Base-by-base conservation (phyloP, 1,284 basidiomycete genomes). In the Ustilago cynodontis region DNA sequence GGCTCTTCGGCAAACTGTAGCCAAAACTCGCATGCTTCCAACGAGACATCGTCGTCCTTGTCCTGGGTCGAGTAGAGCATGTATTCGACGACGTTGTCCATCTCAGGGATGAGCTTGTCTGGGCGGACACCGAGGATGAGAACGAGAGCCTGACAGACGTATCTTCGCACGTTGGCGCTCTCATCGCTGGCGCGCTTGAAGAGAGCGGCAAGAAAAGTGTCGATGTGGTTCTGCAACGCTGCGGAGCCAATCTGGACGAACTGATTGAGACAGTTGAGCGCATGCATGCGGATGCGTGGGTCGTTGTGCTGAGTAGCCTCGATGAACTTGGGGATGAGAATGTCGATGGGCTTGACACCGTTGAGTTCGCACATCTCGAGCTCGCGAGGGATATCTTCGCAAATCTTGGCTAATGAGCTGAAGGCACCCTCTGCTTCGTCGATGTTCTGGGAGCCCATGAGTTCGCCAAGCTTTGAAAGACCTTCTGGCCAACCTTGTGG, bases 21-120 rank as follows among this genome's bases (percentile, higher is more conserved):
- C 97, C 97, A 99, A 87, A 99, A 99, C 89, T 99, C 97, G 89
- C 95, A 98, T 14, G 97, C 97, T 88, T 97, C 94, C 53, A 87
- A 78, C 26, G 83, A 82, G 35, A 85, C 83, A 50, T 86, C 84
- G 53, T 85, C 82, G 86, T 98, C 93, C 87, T 93, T 92, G 89
- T 98, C 96, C 87, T 95, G 94, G 11, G 94, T 98, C 39, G 94
- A 98, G 88, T 95, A 99, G 43, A 98, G 90, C 93, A 99, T 99
- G 88, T 98, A 99, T 86, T 98, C 94, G 45, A 97, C 95, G 50
- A 99, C 94, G 81, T 94, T 95, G 57, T 89, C 88, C 90, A 99
- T 94, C 86, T 98, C 94, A 1, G 97, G 97, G 88, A 98, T 92
- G 69, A 99, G 91, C 87, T 97, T 97, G 87, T 98, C 95, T 1